A percentile compares a stretch with the other conserved stretches of the same genome.
phyloP scores from a whole-genome alignment of 331 rosid species.

The Malus hybrid region DNA sequence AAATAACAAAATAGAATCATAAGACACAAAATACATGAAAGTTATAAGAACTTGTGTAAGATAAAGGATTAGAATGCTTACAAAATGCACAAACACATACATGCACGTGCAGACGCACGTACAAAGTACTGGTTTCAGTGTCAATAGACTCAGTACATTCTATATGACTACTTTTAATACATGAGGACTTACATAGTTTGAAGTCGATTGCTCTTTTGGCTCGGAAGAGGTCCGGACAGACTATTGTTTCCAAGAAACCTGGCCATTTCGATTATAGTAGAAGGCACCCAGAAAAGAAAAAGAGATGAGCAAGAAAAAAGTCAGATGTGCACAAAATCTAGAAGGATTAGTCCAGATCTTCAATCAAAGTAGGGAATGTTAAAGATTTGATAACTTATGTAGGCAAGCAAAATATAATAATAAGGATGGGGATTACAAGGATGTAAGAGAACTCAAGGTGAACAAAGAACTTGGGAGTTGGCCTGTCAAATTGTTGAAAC shows the following conservation, averaged over 20 bases:
- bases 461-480: constrained; percentile 45
- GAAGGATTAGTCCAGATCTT: not conserved
- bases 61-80: no score
- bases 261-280: not conserved
- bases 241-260: constrained; percentile 76
- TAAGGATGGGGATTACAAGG: constrained; percentile 28
- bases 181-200: constrained; percentile 39
- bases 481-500: constrained; percentile 63
- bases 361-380: no score
- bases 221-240: constrained; percentile 49
- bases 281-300: not conserved
- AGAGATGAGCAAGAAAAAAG: not conserved
- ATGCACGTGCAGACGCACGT: not conserved
- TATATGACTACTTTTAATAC: not conserved
- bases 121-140: no score
- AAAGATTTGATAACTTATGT: not conserved
- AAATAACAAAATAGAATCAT: no score
- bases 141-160: not conserved
- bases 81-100: not conserved
- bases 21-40: no score
- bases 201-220: constrained; percentile 31
- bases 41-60: no score
- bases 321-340: not conserved
- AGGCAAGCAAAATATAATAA: not conserved
- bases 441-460: constrained; percentile 35